Base-by-base conservation (phyloP, 148 eudicot species). In the Fagopyrum homotropicum region DNA sequence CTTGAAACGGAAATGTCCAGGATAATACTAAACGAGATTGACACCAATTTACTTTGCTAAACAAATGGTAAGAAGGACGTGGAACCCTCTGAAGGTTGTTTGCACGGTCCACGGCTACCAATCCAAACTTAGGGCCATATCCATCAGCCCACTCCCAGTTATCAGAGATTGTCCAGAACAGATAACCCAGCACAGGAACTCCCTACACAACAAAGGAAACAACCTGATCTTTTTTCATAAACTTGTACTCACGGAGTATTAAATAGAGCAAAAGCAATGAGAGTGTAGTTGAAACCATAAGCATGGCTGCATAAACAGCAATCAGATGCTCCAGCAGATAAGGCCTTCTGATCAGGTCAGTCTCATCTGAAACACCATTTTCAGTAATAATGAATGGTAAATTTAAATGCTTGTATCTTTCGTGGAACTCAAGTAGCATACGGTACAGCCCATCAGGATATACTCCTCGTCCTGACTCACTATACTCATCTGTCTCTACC, bases 121-220 rank as follows among this genome's bases (percentile, higher is more conserved):
- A 89, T 69, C 99, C 99, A 79, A 95, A 95, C 84, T 95, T 95
- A 26, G 99, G 99, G 60, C 99, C 99, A 80, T 95, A 95, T 43
- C 99, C 99, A 83, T 95, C 99, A 57, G 99, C 99, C 99, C 99
- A 95, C 83, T 95, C 99, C 99, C 99, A 95, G 82, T 95, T 95
- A 78, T 95, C 99, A 64, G 99, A 95, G 75, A 88, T 95, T 56
- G 99, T 95, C 99, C 99, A 95, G 81, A 95, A 95, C 80, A 95
- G 76, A 83, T 92, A 95, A 30, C 99, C 99, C 72, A 92, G 84
- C 69, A 95, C 79, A 9, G 82, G 92, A 52, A 95, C 93, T 73
- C 99, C 99, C 97, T 92, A 80, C 72, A 82, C 55, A 80, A 77
- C 40, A 29, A 72, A 72, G 3, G 49, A 49, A 69, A 45, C 3